Conservation (phyloP, 2,329 filamentous ascomycete species). For the Aureobasidium sp. region DNA sequence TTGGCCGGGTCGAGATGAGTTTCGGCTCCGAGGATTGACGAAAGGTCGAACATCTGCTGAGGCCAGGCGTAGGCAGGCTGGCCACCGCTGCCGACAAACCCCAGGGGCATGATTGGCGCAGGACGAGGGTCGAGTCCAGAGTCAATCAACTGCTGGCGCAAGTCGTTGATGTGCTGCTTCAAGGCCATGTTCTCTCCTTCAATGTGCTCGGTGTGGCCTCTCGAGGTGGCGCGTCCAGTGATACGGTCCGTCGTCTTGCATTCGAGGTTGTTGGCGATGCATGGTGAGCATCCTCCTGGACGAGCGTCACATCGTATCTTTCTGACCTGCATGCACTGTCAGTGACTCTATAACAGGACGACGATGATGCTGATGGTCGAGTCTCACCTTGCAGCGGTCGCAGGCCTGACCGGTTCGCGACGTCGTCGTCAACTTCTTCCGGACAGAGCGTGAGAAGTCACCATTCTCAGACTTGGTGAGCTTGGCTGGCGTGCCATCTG, state of each 20-base stretch:
- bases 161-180: constrained; percentile 56
- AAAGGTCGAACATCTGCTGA: constrained; percentile 13
- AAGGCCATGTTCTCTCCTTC: constrained; percentile 65
- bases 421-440: constrained; percentile 45
- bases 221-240: constrained; percentile 67
- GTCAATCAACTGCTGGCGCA: constrained; percentile 57
- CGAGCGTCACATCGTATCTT: constrained; percentile 83
- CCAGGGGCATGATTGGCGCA: constrained; percentile 16
- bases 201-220: constrained; percentile 69
- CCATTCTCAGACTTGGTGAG: constrained; percentile 22
- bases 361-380: not conserved
- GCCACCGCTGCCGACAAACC: not conserved
- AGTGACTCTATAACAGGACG: not conserved
- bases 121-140: constrained; percentile 54
- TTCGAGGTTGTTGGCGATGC: constrained; percentile 64
- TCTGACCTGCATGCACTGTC: constrained; percentile 44
- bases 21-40: constrained; percentile 13
- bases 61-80: constrained; percentile 11
- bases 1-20: constrained; percentile 11
- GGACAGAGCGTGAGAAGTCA: constrained; percentile 37
- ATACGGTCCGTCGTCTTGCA: constrained; percentile 84
- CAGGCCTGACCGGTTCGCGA: constrained; percentile 73
- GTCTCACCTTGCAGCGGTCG: constrained; percentile 70
- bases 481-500: constrained; percentile 19
- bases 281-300: constrained; percentile 74